A percentile compares a stretch with the other conserved stretches of the same genome.
These are phyloP conservation scores for Alloteropsis semialata DNA, from an alignment of 176 grass and related monocot genomes.

Conservation along the genomic window DNA sequence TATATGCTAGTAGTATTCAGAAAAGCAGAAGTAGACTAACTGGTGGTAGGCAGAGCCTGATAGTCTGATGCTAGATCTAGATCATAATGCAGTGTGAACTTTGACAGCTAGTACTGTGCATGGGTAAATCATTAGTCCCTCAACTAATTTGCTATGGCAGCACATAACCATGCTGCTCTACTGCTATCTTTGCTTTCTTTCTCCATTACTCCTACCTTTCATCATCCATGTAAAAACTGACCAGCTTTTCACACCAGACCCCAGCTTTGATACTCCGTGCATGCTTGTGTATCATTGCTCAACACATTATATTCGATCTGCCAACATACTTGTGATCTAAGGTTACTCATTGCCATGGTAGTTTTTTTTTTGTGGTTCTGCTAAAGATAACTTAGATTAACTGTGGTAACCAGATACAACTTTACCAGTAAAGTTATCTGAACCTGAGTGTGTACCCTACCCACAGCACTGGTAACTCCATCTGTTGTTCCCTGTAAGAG, in stretches of 20 bases:
- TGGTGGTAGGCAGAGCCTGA: conserved; percentile 12
- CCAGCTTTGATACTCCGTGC: conserved; percentile 36
- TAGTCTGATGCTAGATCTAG: conserved; percentile 44
- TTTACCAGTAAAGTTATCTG: conserved; percentile 34
- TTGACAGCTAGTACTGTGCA: not conserved
- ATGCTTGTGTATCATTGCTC: conserved; percentile 35
- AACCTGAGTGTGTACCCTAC: not conserved
- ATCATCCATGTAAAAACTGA: conserved; percentile 46
- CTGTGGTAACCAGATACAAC: conserved; percentile 19
- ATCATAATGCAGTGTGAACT: conserved; percentile 27
- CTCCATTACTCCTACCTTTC: conserved; percentile 20
- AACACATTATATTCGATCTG: conserved; percentile 21
- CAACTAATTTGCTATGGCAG: conserved; percentile 3
- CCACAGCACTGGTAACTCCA: not conserved
- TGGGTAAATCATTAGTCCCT: conserved; percentile 36
- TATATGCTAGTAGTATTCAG: not conserved
- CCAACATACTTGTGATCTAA: conserved; percentile 39
- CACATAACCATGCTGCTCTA: conserved; percentile 14
- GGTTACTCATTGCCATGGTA: conserved; percentile 18
- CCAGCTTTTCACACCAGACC: conserved; percentile 34
- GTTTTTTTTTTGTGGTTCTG: not conserved
- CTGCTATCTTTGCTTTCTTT: conserved; percentile 13
- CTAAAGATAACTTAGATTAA: conserved; percentile 21
- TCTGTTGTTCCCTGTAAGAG: conserved; percentile 8
- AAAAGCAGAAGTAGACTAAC: conserved; percentile 30